Evolutionary conservation across 129 eudicot genomes (phyloP).

Genomic region (Pseudognaphalium luteoalbum): DNA sequence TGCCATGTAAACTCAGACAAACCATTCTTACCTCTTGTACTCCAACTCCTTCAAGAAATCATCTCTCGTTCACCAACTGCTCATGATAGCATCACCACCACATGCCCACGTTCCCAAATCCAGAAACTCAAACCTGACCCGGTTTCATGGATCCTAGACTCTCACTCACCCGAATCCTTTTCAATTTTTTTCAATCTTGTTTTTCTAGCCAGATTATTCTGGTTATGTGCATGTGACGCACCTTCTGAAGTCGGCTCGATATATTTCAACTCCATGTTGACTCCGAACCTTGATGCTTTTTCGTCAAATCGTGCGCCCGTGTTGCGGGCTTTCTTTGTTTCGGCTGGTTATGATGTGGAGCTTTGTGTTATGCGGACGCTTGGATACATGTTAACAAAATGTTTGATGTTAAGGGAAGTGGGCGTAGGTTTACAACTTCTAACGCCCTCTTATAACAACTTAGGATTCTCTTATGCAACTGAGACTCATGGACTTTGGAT

Average conservation of each 20-base stretch:
- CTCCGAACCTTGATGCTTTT: slow-evolving; percentile 63
- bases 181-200: slow-evolving; percentile 65
- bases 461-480: slow-evolving; percentile 64
- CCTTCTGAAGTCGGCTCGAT: slow-evolving; percentile 72
- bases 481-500: slow-evolving; percentile 85
- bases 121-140: slow-evolving; percentile 63
- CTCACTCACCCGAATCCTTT: slow-evolving; percentile 78
- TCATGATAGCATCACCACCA: slow-evolving; percentile 39
- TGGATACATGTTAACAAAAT: slow-evolving; percentile 90
- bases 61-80: slow-evolving; percentile 64
- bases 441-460: slow-evolving; percentile 47
- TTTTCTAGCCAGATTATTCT: slow-evolving; percentile 72
- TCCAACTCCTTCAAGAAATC: slow-evolving; percentile 77
- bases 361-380: slow-evolving; percentile 68
- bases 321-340: slow-evolving; percentile 51
- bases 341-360: slow-evolving; percentile 79
- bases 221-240: slow-evolving; percentile 77
- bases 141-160: slow-evolving; percentile 72
- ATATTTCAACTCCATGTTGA: slow-evolving; percentile 58
- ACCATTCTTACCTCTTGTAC: slow-evolving; percentile 84
- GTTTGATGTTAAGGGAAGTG: slow-evolving; percentile 60
- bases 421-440: slow-evolving; percentile 62
- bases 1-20: slow-evolving; percentile 59
- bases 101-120: slow-evolving; percentile 70
- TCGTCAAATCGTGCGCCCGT: slow-evolving; percentile 55